Percentiles rank a stretch among this genome's conserved stretches.
Conservation (phyloP, 106 monocot species). For the Gastrodia elata region DNA sequence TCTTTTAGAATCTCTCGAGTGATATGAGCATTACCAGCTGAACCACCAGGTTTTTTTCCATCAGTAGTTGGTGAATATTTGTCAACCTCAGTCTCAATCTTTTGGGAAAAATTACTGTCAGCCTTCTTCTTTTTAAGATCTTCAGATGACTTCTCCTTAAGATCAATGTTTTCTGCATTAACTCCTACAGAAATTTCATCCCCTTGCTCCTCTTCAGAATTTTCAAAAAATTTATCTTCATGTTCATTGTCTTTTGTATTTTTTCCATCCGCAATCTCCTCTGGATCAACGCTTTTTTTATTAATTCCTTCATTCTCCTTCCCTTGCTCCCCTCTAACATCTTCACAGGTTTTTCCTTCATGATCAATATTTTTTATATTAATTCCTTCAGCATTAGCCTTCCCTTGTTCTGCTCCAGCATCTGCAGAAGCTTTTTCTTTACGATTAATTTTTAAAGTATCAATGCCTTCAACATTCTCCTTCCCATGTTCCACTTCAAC, state of each 20-base stretch:
- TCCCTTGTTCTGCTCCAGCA: too few species aligned
- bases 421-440: too few species aligned
- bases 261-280: too few species aligned
- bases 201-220: constrained; percentile 1
- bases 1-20: constrained; percentile 67
- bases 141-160: too few species aligned
- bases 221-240: constrained; percentile 18
- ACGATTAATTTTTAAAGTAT: too few species aligned
- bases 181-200: constrained; percentile 4
- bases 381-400: too few species aligned
- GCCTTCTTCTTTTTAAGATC: constrained; percentile 9
- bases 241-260: constrained; percentile 10
- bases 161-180: too few species aligned
- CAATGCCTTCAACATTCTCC: constrained; percentile 1
- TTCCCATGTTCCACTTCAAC: background rate
- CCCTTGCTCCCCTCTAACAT: too few species aligned
- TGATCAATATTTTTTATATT: too few species aligned
- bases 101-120: constrained; percentile 1
- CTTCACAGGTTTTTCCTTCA: too few species aligned
- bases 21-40: constrained; percentile 18
- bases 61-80: constrained; percentile 12
- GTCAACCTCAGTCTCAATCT: background rate
- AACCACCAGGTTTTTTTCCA: constrained; percentile 9
- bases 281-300: too few species aligned
- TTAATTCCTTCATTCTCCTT: too few species aligned